Percentiles rank a stretch among this genome's conserved stretches.
phyloP scores from a whole-genome alignment of 768 basidiomycete genomes.

The Naganishia onofrii region DNA sequence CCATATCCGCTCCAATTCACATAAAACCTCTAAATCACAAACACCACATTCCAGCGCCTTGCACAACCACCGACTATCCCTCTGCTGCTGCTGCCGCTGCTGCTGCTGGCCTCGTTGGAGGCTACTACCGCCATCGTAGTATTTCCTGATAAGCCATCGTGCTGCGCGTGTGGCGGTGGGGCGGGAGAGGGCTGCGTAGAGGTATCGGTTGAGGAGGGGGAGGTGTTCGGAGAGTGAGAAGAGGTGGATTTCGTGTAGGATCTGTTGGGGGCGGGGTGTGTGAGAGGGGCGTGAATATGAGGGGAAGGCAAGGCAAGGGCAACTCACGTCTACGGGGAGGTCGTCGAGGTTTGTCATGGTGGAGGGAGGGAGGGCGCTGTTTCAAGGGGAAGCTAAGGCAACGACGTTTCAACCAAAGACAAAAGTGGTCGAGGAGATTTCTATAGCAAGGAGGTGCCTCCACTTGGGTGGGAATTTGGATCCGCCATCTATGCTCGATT shows the following conservation, averaged over 20 bases:
- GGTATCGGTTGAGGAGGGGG: constrained; percentile 60
- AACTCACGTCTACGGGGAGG: background rate
- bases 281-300: background rate
- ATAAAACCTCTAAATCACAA: constrained; percentile 41
- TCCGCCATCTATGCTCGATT: too few relatives aligned
- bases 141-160: constrained; percentile 58
- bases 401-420: too few relatives aligned
- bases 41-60: constrained; percentile 45
- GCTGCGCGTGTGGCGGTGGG: constrained; percentile 65
- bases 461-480: too few relatives aligned
- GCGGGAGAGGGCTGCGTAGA: constrained; percentile 60
- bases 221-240: constrained; percentile 65
- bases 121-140: background rate
- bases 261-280: constrained; percentile 55
- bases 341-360: background rate
- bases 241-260: constrained; percentile 75
- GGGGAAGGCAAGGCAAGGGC: background rate
- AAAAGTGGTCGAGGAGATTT: too few relatives aligned
- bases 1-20: constrained; percentile 42
- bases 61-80: too few relatives aligned
- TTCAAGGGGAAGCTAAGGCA: too few relatives aligned
- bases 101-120: too few relatives aligned
- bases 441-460: too few relatives aligned
- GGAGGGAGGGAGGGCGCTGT: too few relatives aligned
- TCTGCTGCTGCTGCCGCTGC: too few relatives aligned